phyloP scores from a whole-genome alignment of 106 monocot genomes.

The Dendrobium huoshanense region DNA sequence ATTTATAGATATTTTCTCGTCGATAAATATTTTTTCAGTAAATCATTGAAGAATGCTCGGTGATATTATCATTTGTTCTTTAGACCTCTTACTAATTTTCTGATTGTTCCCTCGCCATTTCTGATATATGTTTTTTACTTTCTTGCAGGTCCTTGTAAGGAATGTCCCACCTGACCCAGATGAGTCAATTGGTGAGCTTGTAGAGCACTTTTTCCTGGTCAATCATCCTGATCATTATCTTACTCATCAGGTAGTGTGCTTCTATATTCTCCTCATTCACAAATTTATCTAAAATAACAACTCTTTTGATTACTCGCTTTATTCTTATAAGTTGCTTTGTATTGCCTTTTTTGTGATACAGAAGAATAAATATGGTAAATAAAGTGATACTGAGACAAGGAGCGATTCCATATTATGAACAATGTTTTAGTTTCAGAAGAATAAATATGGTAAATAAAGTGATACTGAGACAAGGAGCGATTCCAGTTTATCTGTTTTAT shows the following conservation, averaged over 20 bases:
- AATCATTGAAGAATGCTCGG: not conserved
- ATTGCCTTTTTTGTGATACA: too few species aligned
- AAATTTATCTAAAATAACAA: not conserved
- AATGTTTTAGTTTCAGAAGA: too few species aligned
- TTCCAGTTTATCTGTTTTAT: too few species aligned
- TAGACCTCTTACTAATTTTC: not conserved
- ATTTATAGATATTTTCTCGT: too few species aligned
- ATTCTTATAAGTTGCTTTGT: too few species aligned
- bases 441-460: not conserved
- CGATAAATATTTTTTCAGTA: too few species aligned
- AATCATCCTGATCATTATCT: conserved; percentile 91
- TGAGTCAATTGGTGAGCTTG: conserved; percentile 84
- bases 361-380: not conserved
- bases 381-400: not conserved
- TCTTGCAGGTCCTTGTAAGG: conserved; percentile 70
- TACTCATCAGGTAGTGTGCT: conserved; percentile 29
- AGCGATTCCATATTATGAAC: not conserved
- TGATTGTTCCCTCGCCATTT: not conserved
- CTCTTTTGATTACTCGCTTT: not conserved
- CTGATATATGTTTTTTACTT: not conserved
- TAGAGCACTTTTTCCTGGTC: conserved; percentile 96
- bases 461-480: not conserved
- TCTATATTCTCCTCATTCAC: not conserved
- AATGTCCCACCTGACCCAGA: conserved; percentile 89
- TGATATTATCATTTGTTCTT: not conserved